Base-by-base conservation (phyloP, 306 rosid genomes). In the Cyclanthera cordifolia region DNA sequence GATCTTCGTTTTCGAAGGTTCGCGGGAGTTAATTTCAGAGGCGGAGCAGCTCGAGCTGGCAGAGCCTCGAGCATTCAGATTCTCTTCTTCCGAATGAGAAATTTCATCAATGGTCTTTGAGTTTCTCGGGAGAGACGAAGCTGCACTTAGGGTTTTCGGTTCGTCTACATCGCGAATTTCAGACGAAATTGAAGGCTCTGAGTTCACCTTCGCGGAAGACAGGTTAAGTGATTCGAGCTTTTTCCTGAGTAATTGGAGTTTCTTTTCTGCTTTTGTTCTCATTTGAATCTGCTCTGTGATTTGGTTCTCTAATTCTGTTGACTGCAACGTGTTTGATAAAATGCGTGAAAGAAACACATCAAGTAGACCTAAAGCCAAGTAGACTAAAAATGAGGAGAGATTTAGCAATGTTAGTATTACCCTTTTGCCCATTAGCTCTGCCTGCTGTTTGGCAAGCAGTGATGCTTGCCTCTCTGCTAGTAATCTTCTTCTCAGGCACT, bases 401-500 rank as follows among this genome's bases (percentile, higher is more conserved):
- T 37, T 30, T 49, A 14, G 50, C 47, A 53, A 21, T 71, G 39
- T 53, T 8, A 9, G 50, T n/a, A n/a, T n/a, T 74, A 91, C 98
- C 91, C 79, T 89, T 45, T 75, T 75, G 53, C 30, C 88, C 85
- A 86, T 70, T 70, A 80, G 66, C 67, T 87, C 87, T 43, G 79
- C 86, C 73, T 80, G 69, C 27, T 81, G 80, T 48, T 85, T 92
- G n/a, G 98, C 96, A 47, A 69, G 59, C 74, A 61, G 85, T 73
- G 98, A 92, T 67, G 91, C 93, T 48, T 87, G 93, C 75, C 98
- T 92, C 70, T 92, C 96, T 54, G 95, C 93, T 10, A 89, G 79
- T 69, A 92, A 82, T 70, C 95, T 87, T 70, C 98, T 95, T 84
- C 98, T 85, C 12, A 92, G 80, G 74, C 87, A 85, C 52, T 78